These are phyloP conservation scores for Ophiocordyceps camponoti-rufipedis DNA, from an alignment of 2,329 filamentous ascomycete genomes.

Conservation along the genomic window DNA sequence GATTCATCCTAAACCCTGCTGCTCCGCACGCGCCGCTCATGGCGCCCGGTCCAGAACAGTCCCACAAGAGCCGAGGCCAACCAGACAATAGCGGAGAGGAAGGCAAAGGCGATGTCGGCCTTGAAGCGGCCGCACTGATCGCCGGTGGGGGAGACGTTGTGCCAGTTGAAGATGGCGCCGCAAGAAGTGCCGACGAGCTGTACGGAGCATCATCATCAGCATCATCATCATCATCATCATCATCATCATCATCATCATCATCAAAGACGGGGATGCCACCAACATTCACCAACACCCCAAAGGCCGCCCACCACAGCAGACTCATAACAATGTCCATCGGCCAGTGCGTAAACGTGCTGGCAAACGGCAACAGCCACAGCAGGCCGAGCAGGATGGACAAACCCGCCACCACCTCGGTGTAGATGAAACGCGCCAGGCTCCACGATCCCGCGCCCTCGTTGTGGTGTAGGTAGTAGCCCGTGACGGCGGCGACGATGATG, in stretches of 20 bases:
- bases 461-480: slow-evolving; percentile 44
- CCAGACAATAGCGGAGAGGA: slow-evolving; percentile 55
- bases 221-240: background rate
- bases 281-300: slow-evolving; percentile 46
- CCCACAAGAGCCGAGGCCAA: slow-evolving; percentile 43
- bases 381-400: slow-evolving; percentile 51
- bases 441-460: slow-evolving; percentile 24
- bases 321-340: slow-evolving; percentile 53
- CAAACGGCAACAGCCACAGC: slow-evolving; percentile 57
- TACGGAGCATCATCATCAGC: background rate
- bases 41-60: slow-evolving; percentile 31
- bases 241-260: background rate
- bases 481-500: slow-evolving; percentile 53
- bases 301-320: slow-evolving; percentile 50
- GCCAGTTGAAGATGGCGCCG: slow-evolving; percentile 42
- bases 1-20: background rate
- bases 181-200: slow-evolving; percentile 28
- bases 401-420: slow-evolving; percentile 52
- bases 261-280: too few relatives aligned
- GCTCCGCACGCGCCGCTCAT: slow-evolving; percentile 9
- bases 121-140: slow-evolving; percentile 50
- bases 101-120: slow-evolving; percentile 52
- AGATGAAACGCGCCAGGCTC: slow-evolving; percentile 49
- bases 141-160: slow-evolving; percentile 26
- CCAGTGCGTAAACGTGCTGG: slow-evolving; percentile 49